Base-by-base conservation (phyloP, 2,329 filamentous ascomycete genomes). In the Neurospora sp. region DNA sequence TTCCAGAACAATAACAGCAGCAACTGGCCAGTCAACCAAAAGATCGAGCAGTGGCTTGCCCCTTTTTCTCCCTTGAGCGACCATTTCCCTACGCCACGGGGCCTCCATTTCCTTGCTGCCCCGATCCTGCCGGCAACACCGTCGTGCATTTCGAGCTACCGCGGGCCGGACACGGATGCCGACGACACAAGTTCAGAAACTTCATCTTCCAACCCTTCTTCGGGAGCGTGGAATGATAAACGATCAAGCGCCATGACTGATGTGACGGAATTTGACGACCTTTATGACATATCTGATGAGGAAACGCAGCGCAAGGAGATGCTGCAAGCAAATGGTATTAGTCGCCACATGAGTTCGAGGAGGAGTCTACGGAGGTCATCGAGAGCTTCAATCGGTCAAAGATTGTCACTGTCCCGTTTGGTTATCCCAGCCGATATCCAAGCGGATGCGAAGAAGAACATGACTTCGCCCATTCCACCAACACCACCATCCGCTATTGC, bases 271-370 rank as follows among this genome's bases (percentile, higher is more conserved):
- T 95, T 95, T 76, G 92, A 97, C 79, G 93, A 96, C 76, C 82
- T 97, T 67, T 97, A 97, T 79, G 92, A 96, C 79, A 86, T 93
- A 58, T 93, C 92, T 17, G 93, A 96, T 74, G 89, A 93, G 69
- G 93, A 97, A 75, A 85, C 87, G 9, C 78, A 78, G 40, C 76
- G 74, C 75, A 79, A 79, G 76, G 84, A 87, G 74, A 80, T 81
- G 76, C 80, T 78, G 78, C 81, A 75, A 78, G 81, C 75, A 72
- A 83, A 78, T 68, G 80, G 77, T 40, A 76, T 79, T 73, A 76
- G 75, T 74, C 78, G 77, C 67, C 76, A 74, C 76, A 78, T 75
- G 75, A 82, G 76, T 77, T 77, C 76, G 68, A 76, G 76, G 70
- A 73, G 73, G 67, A 85, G 80, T 33, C 84, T 80, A 77, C 82